Percentiles rank a stretch among this genome's conserved stretches.
Evolutionary conservation across 2,329 filamentous ascomycete species (phyloP).

Genomic region (Botrytis pseudocinerea): DNA sequence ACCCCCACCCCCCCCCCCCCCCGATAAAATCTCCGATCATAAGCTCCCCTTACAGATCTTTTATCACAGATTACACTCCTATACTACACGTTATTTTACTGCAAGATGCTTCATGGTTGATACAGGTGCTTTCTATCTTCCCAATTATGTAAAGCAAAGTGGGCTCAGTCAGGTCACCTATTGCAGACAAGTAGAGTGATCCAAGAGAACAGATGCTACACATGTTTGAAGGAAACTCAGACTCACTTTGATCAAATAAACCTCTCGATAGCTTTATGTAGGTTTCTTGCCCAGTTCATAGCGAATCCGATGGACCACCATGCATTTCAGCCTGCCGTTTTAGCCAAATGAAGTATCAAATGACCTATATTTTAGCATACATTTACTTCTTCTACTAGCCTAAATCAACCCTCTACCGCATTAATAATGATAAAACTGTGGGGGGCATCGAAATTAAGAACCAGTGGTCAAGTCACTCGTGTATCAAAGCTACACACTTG

Average conservation of each 20-base stretch:
- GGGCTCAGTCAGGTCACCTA: background rate
- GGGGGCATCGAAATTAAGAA: background rate
- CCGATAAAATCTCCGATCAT: background rate
- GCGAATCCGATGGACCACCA: background rate
- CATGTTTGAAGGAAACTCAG: background rate
- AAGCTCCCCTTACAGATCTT: background rate
- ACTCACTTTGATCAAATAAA: background rate
- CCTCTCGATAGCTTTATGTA: background rate
- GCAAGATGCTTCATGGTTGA: fast-evolving
- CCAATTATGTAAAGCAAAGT: background rate
- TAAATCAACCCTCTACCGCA: fast-evolving
- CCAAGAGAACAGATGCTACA: background rate
- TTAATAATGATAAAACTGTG: background rate
- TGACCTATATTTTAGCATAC: background rate
- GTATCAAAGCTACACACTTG: background rate
- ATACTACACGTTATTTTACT: fast-evolving
- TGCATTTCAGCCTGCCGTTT: fast-evolving
- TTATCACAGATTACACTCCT: fast-evolving
- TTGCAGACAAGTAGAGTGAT: background rate
- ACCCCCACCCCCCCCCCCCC: background rate
- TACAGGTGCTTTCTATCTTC: background rate
- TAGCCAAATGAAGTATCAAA: background rate
- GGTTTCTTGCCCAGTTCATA: background rate
- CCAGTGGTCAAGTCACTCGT: fast-evolving
- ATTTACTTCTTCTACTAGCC: fast-evolving